Percentiles rank a stretch among this genome's conserved stretches.
These are phyloP conservation scores for Amphirosellinia nigrospora DNA, from an alignment of 495 filamentous ascomycete genomes.

Conservation along the genomic window DNA sequence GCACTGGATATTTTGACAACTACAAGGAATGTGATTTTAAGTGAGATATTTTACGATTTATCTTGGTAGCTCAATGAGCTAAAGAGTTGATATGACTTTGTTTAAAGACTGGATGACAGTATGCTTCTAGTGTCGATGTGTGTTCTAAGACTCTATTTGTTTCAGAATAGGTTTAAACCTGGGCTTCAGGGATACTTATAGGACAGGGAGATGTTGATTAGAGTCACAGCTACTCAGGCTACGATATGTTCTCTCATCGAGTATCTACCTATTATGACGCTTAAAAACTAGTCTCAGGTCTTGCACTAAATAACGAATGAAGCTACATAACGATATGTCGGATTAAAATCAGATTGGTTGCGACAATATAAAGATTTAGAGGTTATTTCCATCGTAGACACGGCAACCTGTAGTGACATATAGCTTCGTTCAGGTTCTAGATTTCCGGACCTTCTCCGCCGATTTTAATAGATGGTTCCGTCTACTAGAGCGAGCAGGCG, in stretches of 20 bases:
- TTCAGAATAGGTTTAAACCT: too few species aligned
- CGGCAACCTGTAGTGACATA: not conserved
- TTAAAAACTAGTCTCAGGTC: too few species aligned
- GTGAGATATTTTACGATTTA: not conserved
- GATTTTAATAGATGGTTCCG: not conserved
- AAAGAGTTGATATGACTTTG: not conserved
- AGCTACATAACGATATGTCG: not conserved
- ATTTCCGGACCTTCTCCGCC: constrained; percentile 4
- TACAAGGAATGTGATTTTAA: not conserved
- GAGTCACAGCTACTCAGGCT: too few species aligned
- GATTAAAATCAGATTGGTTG: not conserved
- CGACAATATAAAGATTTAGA: not conserved
- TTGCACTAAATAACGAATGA: not conserved
- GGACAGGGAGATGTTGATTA: too few species aligned
- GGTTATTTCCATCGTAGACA: not conserved
- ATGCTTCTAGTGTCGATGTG: not conserved
- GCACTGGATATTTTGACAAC: not conserved
- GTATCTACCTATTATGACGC: too few species aligned
- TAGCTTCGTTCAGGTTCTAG: not conserved
- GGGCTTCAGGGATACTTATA: too few species aligned
- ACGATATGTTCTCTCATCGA: too few species aligned
- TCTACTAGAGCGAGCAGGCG: not conserved
- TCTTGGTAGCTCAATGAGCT: not conserved
- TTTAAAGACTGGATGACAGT: not conserved
- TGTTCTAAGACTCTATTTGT: not conserved